Conservation (phyloP, 1,139 yeast species). For the Sugiyamaella novakii region DNA sequence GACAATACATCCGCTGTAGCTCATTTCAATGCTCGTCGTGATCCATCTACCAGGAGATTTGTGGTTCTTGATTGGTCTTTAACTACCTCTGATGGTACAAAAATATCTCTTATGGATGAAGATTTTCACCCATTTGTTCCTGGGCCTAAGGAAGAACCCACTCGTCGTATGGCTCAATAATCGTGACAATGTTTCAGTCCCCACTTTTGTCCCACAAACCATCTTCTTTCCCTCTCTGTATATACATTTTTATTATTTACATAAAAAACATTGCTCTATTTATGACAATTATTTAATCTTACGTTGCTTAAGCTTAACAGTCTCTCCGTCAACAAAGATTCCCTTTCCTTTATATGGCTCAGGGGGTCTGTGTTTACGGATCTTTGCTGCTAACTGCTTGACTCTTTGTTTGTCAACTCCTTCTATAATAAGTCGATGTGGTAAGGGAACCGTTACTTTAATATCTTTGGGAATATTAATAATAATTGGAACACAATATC, state of each 20-base stretch:
- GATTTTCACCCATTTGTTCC: slow-evolving; percentile 43
- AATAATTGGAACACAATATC: slow-evolving; percentile 74
- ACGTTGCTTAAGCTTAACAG: slow-evolving; percentile 85
- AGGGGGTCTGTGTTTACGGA: slow-evolving; percentile 88
- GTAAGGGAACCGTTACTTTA: slow-evolving; percentile 74
- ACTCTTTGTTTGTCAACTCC: slow-evolving; percentile 90
- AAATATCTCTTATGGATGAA: slow-evolving; percentile 39
- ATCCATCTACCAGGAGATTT: slow-evolving; percentile 36
- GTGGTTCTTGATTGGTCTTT: slow-evolving; percentile 43
- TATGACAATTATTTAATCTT: slow-evolving; percentile 67
- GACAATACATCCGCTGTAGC: slow-evolving; percentile 39
- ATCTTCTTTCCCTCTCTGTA: slow-evolving; percentile 9
- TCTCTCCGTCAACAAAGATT: slow-evolving; percentile 87
- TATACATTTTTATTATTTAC: slow-evolving; percentile 11
- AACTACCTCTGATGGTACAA: slow-evolving; percentile 36
- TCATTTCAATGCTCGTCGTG: slow-evolving; percentile 42
- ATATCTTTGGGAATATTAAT: slow-evolving; percentile 71
- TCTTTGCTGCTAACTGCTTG: slow-evolving; percentile 81
- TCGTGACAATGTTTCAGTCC: neutral
- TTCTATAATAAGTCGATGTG: slow-evolving; percentile 84
- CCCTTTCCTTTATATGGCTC: slow-evolving; percentile 99
- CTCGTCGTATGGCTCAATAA: slow-evolving; percentile 27
- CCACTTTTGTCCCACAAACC: neutral
- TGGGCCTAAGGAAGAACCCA: slow-evolving; percentile 40
- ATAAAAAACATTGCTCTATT: neutral